Base-by-base conservation (phyloP, 2,329 filamentous ascomycete genomes). In the Didymella sp. region DNA sequence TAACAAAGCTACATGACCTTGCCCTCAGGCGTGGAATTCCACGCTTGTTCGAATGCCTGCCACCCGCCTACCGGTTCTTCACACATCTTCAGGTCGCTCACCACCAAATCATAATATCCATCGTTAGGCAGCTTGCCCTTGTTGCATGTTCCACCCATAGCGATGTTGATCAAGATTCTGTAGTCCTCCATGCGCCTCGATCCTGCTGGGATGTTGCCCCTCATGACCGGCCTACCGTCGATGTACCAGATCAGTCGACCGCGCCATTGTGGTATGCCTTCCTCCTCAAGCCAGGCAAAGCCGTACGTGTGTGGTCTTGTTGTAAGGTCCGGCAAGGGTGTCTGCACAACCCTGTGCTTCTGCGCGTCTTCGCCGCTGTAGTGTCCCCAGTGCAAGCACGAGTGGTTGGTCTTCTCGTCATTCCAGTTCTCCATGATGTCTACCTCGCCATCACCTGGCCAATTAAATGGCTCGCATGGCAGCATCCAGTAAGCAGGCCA, bases 401-500 rank as follows among this genome's bases (percentile, higher is more conserved):
- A 78, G 51, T 84, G 81, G 66, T 87, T 87, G 44, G 81, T 76
- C 30, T 71, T 68, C 57, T 85, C 82, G 17, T 80, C 84, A 60
- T 87, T 86, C 85, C 84, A 87, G n/a, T 78, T 81, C 72, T 87
- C 85, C 37, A 84, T 81, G 43, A 87, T 84, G 68, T 87, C 85
- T 12, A 87, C 76, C 68, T 87, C 85, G 52, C 84, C 85, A 58
- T 87, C 85, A 0, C 73, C 78, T 0, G 85, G 85, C 85, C 85
- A 87, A 0, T 73, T 71, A 63, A 86, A 87, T 0, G 84, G 85
- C 61, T 87, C 82, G 28, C 78, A 71, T 0, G 85, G 85, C 6
- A 87, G 74, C 49, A 87, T 78, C 85, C 85, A 87, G 65, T 86
- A 86, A 0, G 85, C 85, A 0, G 85, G 85, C 85, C 85, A 87